A percentile compares a stretch with the other conserved stretches of the same genome.
Evolutionary conservation across 2,329 filamentous ascomycete species (phyloP).

Genomic region (Amesomyces nigricolor): DNA sequence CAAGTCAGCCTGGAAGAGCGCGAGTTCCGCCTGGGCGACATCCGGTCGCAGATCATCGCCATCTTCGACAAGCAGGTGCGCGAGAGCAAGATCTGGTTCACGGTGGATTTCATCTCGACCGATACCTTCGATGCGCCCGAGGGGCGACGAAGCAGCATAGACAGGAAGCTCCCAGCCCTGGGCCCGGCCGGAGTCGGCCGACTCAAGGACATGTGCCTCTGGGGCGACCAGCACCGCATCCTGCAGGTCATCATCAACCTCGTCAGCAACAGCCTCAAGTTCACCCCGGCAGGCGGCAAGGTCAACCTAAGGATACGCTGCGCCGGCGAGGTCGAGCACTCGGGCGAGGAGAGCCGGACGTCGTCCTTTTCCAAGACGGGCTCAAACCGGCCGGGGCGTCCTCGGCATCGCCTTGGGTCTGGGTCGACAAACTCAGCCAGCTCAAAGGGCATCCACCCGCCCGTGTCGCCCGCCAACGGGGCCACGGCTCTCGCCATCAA

Average conservation of each 20-base stretch:
- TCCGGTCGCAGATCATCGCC: conserved; percentile 72
- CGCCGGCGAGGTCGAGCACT: conserved; percentile 51
- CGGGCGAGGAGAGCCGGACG: conserved; percentile 41
- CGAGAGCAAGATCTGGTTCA: conserved; percentile 69
- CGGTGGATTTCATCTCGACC: conserved; percentile 62
- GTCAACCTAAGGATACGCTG: conserved; percentile 75
- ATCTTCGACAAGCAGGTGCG: conserved; percentile 89
- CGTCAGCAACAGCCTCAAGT: conserved; percentile 87
- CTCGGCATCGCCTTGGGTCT: conserved; percentile 43
- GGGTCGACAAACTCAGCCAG: conserved; percentile 46
- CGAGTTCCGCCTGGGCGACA: conserved; percentile 79
- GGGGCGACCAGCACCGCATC: conserved; percentile 89
- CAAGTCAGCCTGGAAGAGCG: conserved; percentile 75
- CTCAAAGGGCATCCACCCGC: conserved; percentile 37
- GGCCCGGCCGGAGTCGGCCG: conserved; percentile 62
- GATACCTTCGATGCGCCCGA: conserved; percentile 33
- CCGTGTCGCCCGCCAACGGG: conserved; percentile 28
- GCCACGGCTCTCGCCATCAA: conserved; percentile 58
- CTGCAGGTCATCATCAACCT: conserved; percentile 91
- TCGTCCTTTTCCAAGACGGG: conserved; percentile 47
- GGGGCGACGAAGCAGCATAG: conserved; percentile 24
- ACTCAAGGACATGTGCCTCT: conserved; percentile 79
- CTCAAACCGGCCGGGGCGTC: conserved; percentile 38
- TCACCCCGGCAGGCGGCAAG: conserved; percentile 70
- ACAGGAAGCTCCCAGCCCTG: conserved; percentile 47